Evolutionary conservation across 768 basidiomycete genomes (phyloP), one percentile per base, ranked within the genome.

Genomic region (Boletus huronensis): DNA sequence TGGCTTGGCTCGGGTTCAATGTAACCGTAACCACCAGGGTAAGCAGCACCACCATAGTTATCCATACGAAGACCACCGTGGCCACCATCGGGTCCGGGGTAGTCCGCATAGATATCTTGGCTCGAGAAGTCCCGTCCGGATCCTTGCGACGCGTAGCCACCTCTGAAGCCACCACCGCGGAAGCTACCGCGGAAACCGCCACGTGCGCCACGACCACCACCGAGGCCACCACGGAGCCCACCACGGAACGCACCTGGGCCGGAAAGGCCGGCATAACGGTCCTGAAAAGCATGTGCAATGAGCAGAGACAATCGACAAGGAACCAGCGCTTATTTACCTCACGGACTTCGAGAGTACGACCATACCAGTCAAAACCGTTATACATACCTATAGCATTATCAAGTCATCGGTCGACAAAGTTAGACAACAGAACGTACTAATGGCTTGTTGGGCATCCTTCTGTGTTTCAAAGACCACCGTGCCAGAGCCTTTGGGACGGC

Each of bases 281-380:
- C 93, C 87, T 92, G 57, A 28, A 31, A 16, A n/a, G n/a, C 0
- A 23, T 47, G 48, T 38, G 16, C 3, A 16, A 56, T 53, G 17
- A 45, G 19, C 3, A 34, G 2, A 35, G 11, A 46, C 43, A 54
- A 40, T 40, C 4, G 2, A 0, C 23, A 55, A 49, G 26, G 7
- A 2, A n/a, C 5, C 3, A 21, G 14, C 38, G 17, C 10, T 10
- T 4, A 65, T 78, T 58, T 69, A 91, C 93, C 82, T 97, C 93
- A 60, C 95, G 89, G 34, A 98, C 96, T 77, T 99, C 96, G 13
- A 99, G 84, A 8, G 87, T 84, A 45, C 91, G 88, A 8, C 95
- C 95, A 69, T 95, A 95, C 93, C 96, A 98, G 58, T 97, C 94
- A 63, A 91, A 97, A 28, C 95, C 95, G 55, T 97, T 89, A 70